Evolutionary conservation across 2,329 filamentous ascomycete species (phyloP), one percentile per base, ranked within the genome.

Genomic region (Fusarium tuaranense): DNA sequence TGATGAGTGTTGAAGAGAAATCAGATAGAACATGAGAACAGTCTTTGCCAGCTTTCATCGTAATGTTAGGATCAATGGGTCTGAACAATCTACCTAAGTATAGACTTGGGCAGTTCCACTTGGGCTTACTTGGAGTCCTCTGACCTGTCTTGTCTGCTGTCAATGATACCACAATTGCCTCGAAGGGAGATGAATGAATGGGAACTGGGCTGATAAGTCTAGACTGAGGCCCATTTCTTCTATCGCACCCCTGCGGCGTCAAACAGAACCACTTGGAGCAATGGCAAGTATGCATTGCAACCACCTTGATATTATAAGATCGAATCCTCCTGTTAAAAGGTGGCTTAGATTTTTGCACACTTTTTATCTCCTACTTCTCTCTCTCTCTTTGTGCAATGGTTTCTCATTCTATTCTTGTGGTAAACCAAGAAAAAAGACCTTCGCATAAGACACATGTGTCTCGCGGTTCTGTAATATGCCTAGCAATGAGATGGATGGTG

Each of bases 381-480:
- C 7, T 44, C 10, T 22, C 10, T 53, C 30, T 10, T 27, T 5
- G 3, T 14, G 27, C 1, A 18, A 51, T 18, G 2, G 20, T 27
- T 0, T 27, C 16, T 27, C 4, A 2, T 30, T 30, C 1, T n/a
- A 2, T 7, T n/a, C 9, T 51, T n/a, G 2, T 51, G 25, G 10
- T 14, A 18, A 27, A 12, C 12, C 9, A 18, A 27, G 8, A 5
- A 5, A 9, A 27, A 9, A n/a, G 3, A 9, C 18, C 10, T 18
- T 8, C 6, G 4, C 25, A 13, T 2, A 48, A 7, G 14, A 48
- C 13, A 6, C 46, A 18, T 51, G 22, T 27, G 16, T 10, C 46
- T 27, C 5, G 14, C 9, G 46, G 2, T 12, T 48, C 9, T 27
- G 22, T 48, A 27, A 27, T 6, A 48, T 30, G 7, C 27, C 27